Conservation (phyloP, 1,284 basidiomycete genomes). For the Puccinia hordei region DNA sequence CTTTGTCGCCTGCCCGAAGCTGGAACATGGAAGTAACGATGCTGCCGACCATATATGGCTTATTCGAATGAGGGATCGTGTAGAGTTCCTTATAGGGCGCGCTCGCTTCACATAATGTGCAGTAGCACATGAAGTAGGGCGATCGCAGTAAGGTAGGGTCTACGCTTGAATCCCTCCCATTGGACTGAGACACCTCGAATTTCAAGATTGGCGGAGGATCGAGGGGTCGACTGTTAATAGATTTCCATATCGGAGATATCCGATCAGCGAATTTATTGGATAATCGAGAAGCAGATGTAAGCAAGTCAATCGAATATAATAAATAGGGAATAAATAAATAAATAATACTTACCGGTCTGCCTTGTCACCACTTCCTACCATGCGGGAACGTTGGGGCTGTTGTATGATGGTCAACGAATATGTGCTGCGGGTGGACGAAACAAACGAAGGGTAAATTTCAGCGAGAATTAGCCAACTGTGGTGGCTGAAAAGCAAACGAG, state of each 20-base stretch:
- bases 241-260: not conserved
- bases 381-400: constrained; percentile 80
- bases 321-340: not conserved
- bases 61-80: constrained; percentile 89
- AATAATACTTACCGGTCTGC: constrained; percentile 60
- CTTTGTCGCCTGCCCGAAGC: constrained; percentile 72
- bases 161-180: constrained; percentile 45
- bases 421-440: constrained; percentile 63
- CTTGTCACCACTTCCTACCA: constrained; percentile 89
- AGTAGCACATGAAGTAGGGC: constrained; percentile 93
- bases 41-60: constrained; percentile 80
- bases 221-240: constrained; percentile 73
- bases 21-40: constrained; percentile 93
- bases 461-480: not conserved
- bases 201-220: constrained; percentile 97
- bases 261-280: not conserved
- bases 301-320: not conserved
- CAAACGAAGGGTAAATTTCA: not conserved
- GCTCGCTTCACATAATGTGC: constrained; percentile 65
- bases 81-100: constrained; percentile 83
- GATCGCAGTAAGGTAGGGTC: constrained; percentile 67
- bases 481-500: not conserved
- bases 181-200: constrained; percentile 76
- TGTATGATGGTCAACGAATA: constrained; percentile 82
- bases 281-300: constrained; percentile 27